Conservation (phyloP, 106 monocot species). For the Phalaenopsis equestris region DNA sequence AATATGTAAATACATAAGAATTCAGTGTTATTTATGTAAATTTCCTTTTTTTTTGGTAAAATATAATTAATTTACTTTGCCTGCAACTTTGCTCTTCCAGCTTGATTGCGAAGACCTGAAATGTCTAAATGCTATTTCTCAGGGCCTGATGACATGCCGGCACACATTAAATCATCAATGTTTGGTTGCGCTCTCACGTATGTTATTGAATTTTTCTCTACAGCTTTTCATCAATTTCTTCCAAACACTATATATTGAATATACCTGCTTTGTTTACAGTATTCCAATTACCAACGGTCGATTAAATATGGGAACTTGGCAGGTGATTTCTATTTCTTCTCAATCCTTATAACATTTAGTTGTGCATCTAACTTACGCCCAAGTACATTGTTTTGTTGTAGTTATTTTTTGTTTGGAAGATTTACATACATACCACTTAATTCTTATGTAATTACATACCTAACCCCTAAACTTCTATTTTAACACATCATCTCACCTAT, state of each 20-base stretch:
- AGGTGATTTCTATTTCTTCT: constrained; percentile 30
- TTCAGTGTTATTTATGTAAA: too few relatives aligned
- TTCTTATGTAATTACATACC: too few relatives aligned
- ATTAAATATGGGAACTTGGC: constrained; percentile 99
- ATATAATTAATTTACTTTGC: not conserved
- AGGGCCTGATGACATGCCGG: constrained; percentile 99
- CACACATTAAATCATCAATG: constrained; percentile 99
- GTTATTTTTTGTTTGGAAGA: too few relatives aligned
- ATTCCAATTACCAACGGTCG: constrained; percentile 90
- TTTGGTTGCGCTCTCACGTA: constrained; percentile 93
- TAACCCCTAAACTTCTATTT: too few relatives aligned
- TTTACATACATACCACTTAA: too few relatives aligned
- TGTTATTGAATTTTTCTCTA: constrained; percentile 7
- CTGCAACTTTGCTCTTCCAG: not conserved
- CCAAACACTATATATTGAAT: constrained; percentile 3
- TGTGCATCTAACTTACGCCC: too few relatives aligned
- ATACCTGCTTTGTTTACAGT: constrained; percentile 31
- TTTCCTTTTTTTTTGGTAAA: too few relatives aligned
- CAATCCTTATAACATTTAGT: not conserved
- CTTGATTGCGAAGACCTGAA: not conserved
- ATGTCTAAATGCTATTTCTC: constrained; percentile 13
- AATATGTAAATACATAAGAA: too few relatives aligned
- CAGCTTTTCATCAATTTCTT: not conserved
- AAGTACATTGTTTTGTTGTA: too few relatives aligned
- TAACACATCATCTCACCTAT: too few relatives aligned